phyloP scores from a whole-genome alignment of 73 alveolate species.

The Symbiodinium pilosum region DNA sequence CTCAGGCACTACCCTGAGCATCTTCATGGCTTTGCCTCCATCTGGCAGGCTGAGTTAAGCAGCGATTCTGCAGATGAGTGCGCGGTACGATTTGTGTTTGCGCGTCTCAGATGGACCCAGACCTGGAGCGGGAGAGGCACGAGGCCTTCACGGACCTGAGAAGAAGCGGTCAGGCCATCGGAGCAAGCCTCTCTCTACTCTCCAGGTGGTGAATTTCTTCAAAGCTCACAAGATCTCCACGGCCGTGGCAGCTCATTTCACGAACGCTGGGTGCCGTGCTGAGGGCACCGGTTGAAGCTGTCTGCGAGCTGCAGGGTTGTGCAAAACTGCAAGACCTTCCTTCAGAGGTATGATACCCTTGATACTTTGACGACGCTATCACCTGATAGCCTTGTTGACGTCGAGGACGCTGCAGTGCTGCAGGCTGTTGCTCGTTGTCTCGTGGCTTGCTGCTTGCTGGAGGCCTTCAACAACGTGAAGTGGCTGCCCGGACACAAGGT shows the following conservation, averaged over 20 bases:
- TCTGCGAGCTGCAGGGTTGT: background rate
- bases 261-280: conserved; percentile 72
- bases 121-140: conserved; percentile 89
- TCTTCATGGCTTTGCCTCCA: conserved; percentile 91
- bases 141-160: no score
- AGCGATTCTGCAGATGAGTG: no score
- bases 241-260: conserved; percentile 93
- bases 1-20: conserved; percentile 87
- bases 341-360: conserved; percentile 65
- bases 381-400: conserved; percentile 88
- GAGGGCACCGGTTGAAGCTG: no score
- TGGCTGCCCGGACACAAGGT: conserved; percentile 95
- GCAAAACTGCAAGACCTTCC: background rate
- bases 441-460: background rate
- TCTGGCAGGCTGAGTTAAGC: conserved; percentile 94
- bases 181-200: background rate
- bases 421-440: background rate
- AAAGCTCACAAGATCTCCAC: conserved; percentile 93
- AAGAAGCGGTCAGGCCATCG: no score
- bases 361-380: conserved; percentile 88
- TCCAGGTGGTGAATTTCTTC: conserved; percentile 90
- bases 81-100: background rate
- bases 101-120: conserved; percentile 84
- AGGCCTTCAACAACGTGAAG: conserved; percentile 95
- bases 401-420: conserved; percentile 24